These are phyloP conservation scores for Trametes pubescens DNA, from an alignment of 1,284 basidiomycete genomes.

Conservation along the genomic window DNA sequence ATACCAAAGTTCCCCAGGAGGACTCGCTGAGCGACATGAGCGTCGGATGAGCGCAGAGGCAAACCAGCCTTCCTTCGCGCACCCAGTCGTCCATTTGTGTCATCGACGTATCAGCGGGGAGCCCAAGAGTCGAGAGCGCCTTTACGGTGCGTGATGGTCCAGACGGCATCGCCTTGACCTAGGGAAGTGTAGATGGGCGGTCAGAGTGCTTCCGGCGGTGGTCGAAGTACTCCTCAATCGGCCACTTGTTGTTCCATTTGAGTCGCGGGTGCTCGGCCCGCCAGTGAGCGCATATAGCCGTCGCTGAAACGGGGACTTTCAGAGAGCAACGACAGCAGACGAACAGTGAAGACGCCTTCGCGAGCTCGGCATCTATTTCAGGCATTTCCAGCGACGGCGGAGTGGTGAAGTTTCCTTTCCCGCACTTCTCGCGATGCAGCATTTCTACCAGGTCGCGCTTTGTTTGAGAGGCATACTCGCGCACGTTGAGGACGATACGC, in stretches of 20 bases:
- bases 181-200: too few relatives aligned
- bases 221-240: neutral
- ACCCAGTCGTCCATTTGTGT: slow-evolving; percentile 3
- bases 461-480: neutral
- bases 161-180: neutral
- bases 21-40: too few relatives aligned
- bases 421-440: neutral
- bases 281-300: slow-evolving; percentile 11
- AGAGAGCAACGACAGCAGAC: neutral
- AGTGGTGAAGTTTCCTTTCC: too few relatives aligned
- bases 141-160: neutral
- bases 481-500: neutral
- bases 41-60: too few relatives aligned
- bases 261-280: slow-evolving; percentile 7
- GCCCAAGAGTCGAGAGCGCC: neutral
- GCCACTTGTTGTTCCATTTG: slow-evolving; percentile 15
- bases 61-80: neutral
- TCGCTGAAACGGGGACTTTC: neutral
- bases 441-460: slow-evolving; percentile 10
- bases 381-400: neutral
- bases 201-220: too few relatives aligned
- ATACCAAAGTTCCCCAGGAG: too few relatives aligned
- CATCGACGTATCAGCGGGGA: slow-evolving; percentile 6
- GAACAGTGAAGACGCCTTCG: slow-evolving; percentile 10
- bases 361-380: slow-evolving; percentile 3